phyloP scores from a whole-genome alignment of 2,329 filamentous ascomycete genomes.

The Mycogone perniciosa region DNA sequence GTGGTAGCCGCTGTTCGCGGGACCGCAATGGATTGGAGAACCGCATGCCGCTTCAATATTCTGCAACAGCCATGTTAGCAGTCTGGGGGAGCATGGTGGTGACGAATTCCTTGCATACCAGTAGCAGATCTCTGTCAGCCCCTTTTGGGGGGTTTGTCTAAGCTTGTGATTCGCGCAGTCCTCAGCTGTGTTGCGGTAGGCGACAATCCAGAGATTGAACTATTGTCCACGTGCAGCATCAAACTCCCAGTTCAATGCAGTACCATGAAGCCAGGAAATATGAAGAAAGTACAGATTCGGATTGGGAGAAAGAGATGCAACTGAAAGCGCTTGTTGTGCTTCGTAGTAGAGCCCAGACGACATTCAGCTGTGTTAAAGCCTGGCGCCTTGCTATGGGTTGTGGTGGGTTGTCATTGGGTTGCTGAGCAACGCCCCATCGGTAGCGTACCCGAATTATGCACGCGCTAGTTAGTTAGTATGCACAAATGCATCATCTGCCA shows the following conservation, averaged over 20 bases:
- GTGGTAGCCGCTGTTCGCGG: slow-evolving; percentile 42
- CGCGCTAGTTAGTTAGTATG: too few species aligned
- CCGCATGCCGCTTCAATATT: slow-evolving; percentile 36
- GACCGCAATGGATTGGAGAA: slow-evolving; percentile 42
- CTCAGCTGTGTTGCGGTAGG: neutral
- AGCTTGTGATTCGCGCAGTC: neutral
- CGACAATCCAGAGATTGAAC: neutral
- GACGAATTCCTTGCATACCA: slow-evolving; percentile 1
- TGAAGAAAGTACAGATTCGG: neutral
- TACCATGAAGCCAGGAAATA: neutral
- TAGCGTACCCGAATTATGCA: neutral
- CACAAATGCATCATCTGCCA: too few species aligned
- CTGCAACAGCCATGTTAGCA: neutral
- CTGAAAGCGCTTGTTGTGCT: neutral
- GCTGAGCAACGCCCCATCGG: slow-evolving; percentile 9
- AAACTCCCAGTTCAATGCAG: neutral
- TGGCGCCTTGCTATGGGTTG: neutral
- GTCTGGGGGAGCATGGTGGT: neutral
- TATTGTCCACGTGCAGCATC: neutral
- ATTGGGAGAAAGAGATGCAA: neutral
- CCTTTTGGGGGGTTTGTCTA: neutral
- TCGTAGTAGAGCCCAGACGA: neutral
- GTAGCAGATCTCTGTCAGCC: neutral
- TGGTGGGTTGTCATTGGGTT: slow-evolving; percentile 4
- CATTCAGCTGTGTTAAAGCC: neutral